phyloP scores from a whole-genome alignment of 331 rosid genomes.

The Malus hybrid region DNA sequence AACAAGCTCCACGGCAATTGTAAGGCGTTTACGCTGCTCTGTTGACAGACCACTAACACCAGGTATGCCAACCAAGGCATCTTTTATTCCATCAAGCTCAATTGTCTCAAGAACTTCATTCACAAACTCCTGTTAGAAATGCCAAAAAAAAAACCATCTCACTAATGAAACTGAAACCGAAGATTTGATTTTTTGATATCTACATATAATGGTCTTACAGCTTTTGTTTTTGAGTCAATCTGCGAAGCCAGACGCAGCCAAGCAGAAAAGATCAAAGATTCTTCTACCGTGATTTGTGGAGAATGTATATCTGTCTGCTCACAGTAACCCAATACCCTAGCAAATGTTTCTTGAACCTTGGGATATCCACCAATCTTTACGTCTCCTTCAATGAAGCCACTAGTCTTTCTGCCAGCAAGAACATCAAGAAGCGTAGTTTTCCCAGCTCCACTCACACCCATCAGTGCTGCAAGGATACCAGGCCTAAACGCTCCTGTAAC shows the following conservation, averaged over 20 bases:
- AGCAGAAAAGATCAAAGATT: slow-evolving; percentile 48
- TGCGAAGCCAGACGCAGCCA: slow-evolving; percentile 48
- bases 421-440: slow-evolving; percentile 66
- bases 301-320: slow-evolving; percentile 59
- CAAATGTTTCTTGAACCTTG: slow-evolving; percentile 48
- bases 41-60: slow-evolving; percentile 48
- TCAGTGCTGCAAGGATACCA: slow-evolving; percentile 52
- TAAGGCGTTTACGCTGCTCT: slow-evolving; percentile 53
- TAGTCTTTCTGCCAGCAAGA: slow-evolving; percentile 51
- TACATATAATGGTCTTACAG: slow-evolving; percentile 17
- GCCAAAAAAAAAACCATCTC: neutral
- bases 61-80: slow-evolving; percentile 47
- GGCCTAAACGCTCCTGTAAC: slow-evolving; percentile 45
- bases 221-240: slow-evolving; percentile 36
- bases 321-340: slow-evolving; percentile 52
- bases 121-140: slow-evolving; percentile 38
- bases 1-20: slow-evolving; percentile 53
- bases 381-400: slow-evolving; percentile 40
- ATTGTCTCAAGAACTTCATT: slow-evolving; percentile 50
- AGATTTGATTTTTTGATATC: neutral
- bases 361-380: slow-evolving; percentile 47
- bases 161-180: neutral
- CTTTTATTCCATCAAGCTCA: slow-evolving; percentile 45
- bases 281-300: slow-evolving; percentile 55
- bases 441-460: slow-evolving; percentile 64